phyloP scores from a whole-genome alignment of 2,329 filamentous ascomycete genomes.

The Biscogniauxia marginata region DNA sequence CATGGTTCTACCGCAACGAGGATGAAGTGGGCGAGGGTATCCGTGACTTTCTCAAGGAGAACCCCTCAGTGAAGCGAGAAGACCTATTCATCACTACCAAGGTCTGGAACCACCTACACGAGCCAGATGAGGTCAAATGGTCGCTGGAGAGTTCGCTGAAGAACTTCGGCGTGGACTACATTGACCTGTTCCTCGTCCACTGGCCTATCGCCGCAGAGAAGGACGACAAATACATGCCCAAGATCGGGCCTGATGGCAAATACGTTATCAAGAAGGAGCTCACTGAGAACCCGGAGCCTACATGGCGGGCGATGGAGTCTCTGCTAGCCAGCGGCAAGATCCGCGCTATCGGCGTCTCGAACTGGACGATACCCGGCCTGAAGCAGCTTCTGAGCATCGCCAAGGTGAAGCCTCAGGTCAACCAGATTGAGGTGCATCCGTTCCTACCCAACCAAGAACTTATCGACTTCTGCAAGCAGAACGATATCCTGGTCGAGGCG shows the following conservation, averaged over 20 bases:
- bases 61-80: slow-evolving; percentile 46
- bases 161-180: slow-evolving; percentile 53
- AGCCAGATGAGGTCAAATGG: slow-evolving; percentile 56
- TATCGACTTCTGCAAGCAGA: slow-evolving; percentile 50
- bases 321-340: slow-evolving; percentile 32
- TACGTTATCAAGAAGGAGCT: slow-evolving; percentile 55
- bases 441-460: slow-evolving; percentile 48
- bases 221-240: slow-evolving; percentile 40
- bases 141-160: slow-evolving; percentile 53
- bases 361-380: slow-evolving; percentile 42
- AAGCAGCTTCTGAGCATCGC: slow-evolving; percentile 40
- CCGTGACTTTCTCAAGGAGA: slow-evolving; percentile 41
- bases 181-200: slow-evolving; percentile 60
- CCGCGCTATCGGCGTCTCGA: slow-evolving; percentile 45
- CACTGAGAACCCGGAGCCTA: slow-evolving; percentile 65
- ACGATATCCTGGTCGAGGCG: slow-evolving; percentile 50
- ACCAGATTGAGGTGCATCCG: slow-evolving; percentile 48
- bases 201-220: slow-evolving; percentile 47
- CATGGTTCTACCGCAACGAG: slow-evolving; percentile 70
- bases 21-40: slow-evolving; percentile 58
- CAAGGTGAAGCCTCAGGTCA: slow-evolving; percentile 40
- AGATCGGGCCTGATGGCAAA: slow-evolving; percentile 45
- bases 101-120: slow-evolving; percentile 66
- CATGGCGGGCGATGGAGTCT: slow-evolving; percentile 60
- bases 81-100: slow-evolving; percentile 64